Percentiles rank a stretch among this genome's conserved stretches.
phyloP scores from a whole-genome alignment of 257 asterid genomes.

The Craterostigma plantagineum region DNA sequence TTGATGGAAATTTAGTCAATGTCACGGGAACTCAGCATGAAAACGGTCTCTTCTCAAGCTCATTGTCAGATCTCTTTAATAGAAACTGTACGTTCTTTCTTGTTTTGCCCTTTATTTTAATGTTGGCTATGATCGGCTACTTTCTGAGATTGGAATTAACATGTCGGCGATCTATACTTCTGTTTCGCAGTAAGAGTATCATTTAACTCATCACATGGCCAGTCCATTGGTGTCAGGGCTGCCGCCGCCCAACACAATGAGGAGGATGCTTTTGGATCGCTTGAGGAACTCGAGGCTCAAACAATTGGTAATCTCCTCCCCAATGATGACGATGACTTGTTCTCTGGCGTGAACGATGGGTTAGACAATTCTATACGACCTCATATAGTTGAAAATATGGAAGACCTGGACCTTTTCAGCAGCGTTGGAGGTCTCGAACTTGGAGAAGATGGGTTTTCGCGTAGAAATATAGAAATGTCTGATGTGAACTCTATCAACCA shows the following conservation, averaged over 20 bases:
- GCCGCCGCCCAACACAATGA: constrained; percentile 48
- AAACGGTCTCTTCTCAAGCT: constrained; percentile 88
- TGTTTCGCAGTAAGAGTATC: constrained; percentile 58
- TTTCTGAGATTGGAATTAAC: too few species aligned
- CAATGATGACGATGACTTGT: constrained; percentile 72
- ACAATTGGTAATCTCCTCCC: constrained; percentile 97
- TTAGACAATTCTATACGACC: constrained; percentile 27
- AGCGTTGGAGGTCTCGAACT: constrained; percentile 90
- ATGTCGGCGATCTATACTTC: not conserved
- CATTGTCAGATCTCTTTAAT: constrained; percentile 69
- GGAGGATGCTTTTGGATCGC: constrained; percentile 72
- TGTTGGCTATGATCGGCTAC: constrained; percentile 3
- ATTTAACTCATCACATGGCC: constrained; percentile 33
- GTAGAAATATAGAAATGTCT: constrained; percentile 25
- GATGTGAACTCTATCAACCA: constrained; percentile 24
- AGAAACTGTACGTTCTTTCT: constrained; percentile 43
- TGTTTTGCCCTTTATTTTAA: constrained; percentile 1
- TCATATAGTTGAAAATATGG: constrained; percentile 39
- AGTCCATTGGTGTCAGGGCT: too few species aligned
- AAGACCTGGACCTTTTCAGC: constrained; percentile 77
- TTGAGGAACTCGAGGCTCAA: constrained; percentile 89
- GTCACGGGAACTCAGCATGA: constrained; percentile 52
- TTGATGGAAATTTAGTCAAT: constrained; percentile 47
- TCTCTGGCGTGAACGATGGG: constrained; percentile 89
- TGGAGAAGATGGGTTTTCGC: constrained; percentile 72